Evolutionary conservation across 768 basidiomycete species (phyloP).

Genomic region (Pulveroboletus ravenelii): DNA sequence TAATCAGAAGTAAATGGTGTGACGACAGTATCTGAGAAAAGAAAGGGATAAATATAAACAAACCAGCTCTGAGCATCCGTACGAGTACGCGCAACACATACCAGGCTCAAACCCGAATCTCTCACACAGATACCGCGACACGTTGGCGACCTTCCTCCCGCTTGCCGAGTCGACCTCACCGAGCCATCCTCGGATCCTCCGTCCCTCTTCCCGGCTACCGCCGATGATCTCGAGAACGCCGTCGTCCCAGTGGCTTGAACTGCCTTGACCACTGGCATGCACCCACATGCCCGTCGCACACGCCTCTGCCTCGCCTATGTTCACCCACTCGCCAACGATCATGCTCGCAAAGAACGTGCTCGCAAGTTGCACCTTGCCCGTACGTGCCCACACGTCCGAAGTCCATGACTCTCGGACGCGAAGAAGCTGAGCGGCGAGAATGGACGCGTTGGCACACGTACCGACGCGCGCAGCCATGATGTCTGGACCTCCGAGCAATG

Average conservation of each 20-base stretch:
- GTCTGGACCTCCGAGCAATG: slow-evolving; percentile 73
- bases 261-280: slow-evolving; percentile 34
- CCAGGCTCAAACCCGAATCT: slow-evolving; percentile 79
- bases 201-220: slow-evolving; percentile 68
- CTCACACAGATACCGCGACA: slow-evolving; percentile 73
- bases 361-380: slow-evolving; percentile 74
- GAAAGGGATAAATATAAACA: not conserved
- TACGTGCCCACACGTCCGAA: slow-evolving; percentile 72
- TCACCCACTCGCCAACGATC: slow-evolving; percentile 65
- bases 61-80: not conserved
- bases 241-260: slow-evolving; percentile 68
- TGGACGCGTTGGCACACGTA: slow-evolving; percentile 63
- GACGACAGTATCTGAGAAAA: slow-evolving; percentile 56
- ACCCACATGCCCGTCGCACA: slow-evolving; percentile 78
- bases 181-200: slow-evolving; percentile 70
- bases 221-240: slow-evolving; percentile 72
- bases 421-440: slow-evolving; percentile 70
- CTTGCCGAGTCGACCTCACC: slow-evolving; percentile 76
- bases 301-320: slow-evolving; percentile 72
- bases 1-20: slow-evolving; percentile 75
- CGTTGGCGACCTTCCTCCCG: slow-evolving; percentile 57
- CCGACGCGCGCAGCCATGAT: slow-evolving; percentile 74
- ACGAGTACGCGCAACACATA: slow-evolving; percentile 23
- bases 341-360: slow-evolving; percentile 70
- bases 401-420: slow-evolving; percentile 77